Base-by-base conservation (phyloP, 768 basidiomycete genomes). In the Tulasnella sp. region DNA sequence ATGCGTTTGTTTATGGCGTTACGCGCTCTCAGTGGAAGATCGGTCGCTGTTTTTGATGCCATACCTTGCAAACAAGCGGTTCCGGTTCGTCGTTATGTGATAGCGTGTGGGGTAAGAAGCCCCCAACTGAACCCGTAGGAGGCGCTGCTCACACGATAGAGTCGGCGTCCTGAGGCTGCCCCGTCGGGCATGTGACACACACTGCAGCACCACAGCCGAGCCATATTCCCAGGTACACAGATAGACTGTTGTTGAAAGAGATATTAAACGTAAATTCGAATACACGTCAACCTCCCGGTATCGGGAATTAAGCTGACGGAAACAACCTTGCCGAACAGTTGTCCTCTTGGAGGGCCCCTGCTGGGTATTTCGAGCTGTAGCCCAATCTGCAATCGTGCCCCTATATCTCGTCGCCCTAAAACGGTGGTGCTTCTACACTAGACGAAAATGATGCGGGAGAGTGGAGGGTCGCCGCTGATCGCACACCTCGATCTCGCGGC, bases 251-350 rank as follows among this genome's bases (percentile, higher is more conserved):
- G 15, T 32, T 26, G 61, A 67, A 5, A 67, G 61, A 67, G 61
- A 9, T 20, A 57, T 26, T 67, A 67, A 35, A 67, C 61, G 32
- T 29, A 67, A 67, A 35, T 67, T 26, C n/a, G 29, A 13, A 44
- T 44, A 44, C 44, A 44, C 16, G 16, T 44, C 44, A 6, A 35
- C 32, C 61, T 32, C 11, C 61, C 61, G 29, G 61, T 35, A 35
- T 67, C 61, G 61, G 61, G 26, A 67, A 67, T 67, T 67, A 67
- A 67, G 29, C 11, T 26, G 61, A 67, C 61, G 61, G 61, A 67
- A 67, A 67, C 61, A 67, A 35, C 61, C 26, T 16, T 32, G 29
- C 26, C 26, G 61, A 29, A 32, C 61, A 15, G 61, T 35, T 26
- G 61, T 35, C 61, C 51, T 51, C 23, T 67, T 61, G 10, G 32